Percentiles rank a stretch among this genome's conserved stretches.
Conservation (phyloP, 2,329 filamentous ascomycete species). For the Xylariaceae sp. region DNA sequence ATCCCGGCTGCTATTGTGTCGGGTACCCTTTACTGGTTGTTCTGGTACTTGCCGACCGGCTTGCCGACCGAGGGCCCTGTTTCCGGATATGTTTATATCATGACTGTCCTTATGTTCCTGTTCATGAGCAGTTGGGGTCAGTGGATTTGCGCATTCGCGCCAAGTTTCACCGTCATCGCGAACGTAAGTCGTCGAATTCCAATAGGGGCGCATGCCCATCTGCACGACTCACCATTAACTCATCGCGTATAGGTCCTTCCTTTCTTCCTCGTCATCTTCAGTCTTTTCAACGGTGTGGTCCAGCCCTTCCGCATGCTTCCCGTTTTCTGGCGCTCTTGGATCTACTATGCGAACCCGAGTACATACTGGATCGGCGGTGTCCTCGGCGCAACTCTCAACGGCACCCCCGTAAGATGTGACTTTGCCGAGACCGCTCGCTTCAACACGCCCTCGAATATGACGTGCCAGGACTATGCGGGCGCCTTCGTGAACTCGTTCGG, state of each 20-base stretch:
- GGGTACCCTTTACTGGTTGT: constrained; percentile 61
- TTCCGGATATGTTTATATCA: constrained; percentile 71
- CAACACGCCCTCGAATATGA: constrained; percentile 57
- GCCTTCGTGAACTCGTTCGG: constrained; percentile 47
- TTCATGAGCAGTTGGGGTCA: constrained; percentile 74
- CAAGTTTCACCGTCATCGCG: constrained; percentile 70
- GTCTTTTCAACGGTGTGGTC: constrained; percentile 72
- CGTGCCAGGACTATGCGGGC: constrained; percentile 60
- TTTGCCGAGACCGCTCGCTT: constrained; percentile 39
- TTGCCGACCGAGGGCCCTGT: constrained; percentile 59
- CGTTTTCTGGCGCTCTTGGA: constrained; percentile 69
- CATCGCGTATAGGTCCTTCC: constrained; percentile 48
- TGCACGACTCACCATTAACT: no score
- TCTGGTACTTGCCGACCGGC: constrained; percentile 75
- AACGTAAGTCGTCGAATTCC: constrained; percentile 43
- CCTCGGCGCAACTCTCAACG: constrained; percentile 56
- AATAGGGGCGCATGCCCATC: neutral
- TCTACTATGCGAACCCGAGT: constrained; percentile 62
- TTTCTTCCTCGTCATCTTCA: constrained; percentile 77
- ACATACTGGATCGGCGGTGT: constrained; percentile 66
- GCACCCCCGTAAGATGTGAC: constrained; percentile 45
- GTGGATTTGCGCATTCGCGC: constrained; percentile 79
- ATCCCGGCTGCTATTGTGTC: constrained; percentile 64
- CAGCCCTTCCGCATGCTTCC: constrained; percentile 60
- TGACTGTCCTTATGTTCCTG: constrained; percentile 71